Evolutionary conservation across 2,329 filamentous ascomycete genomes (phyloP), one percentile per base, ranked within the genome.

Genomic region (Trichoderma oligosporum): DNA sequence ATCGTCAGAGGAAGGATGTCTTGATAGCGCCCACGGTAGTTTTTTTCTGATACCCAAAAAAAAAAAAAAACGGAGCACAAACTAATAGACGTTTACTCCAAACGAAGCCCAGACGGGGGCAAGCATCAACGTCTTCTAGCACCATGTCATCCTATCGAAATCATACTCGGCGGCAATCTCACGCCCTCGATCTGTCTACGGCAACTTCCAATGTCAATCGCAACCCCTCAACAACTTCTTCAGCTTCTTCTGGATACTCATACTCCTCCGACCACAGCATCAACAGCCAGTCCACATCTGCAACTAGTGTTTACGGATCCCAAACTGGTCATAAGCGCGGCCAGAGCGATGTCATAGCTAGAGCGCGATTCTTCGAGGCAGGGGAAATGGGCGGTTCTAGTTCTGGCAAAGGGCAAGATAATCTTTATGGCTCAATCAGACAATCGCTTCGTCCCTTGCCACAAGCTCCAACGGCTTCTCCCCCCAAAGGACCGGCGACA

Each of bases 381-480:
- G 72, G 68, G 68, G 77, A 72, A 71, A 78, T 68, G 74, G 77
- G 68, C 60, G 4, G 39, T 31, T 36, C 49, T 22, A 63, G 67
- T 61, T 64, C 73, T 53, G 72, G 75, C 64, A 73, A 71, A 58
- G 70, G 73, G 60, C 78, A 83, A n/a, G 83, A 84, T 31, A 84
- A 82, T 16, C 78, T 86, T 61, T 92, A 91, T 68, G 84, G 82
- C 63, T 86, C 81, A 63, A 82, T 88, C 60, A 86, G 91, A 53
- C 87, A 89, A 67, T 91, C 89, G 20, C 76, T 96, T 60, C 84
- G 90, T 47, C 88, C 88, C 22, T 78, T 91, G 6, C 83, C 86
- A 3, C 87, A 89, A 67, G 77, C 82, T 1, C 86, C 88, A 3
- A 81, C 77, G 14, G 64, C 68, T 18, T 65, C 75, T 6, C 70